phyloP scores from a whole-genome alignment of 2,329 filamentous ascomycete genomes.

The Fusarium citri region DNA sequence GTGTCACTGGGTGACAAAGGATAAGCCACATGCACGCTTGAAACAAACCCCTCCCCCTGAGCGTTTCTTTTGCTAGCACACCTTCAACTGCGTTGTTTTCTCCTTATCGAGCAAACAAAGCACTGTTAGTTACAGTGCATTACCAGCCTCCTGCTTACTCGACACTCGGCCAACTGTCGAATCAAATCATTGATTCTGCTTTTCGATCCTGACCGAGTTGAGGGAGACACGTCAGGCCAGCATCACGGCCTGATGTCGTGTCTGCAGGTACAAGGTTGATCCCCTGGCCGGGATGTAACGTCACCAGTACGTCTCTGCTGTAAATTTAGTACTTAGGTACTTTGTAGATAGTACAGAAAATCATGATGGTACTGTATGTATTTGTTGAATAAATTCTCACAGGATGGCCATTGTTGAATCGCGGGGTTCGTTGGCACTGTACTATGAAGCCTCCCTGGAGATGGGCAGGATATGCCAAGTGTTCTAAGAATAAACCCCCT shows the following conservation, averaged over 20 bases:
- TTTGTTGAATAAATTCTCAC: neutral
- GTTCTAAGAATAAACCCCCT: neutral
- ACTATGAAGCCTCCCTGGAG: neutral
- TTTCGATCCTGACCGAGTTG: neutral
- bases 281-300: constrained; percentile 28
- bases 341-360: neutral
- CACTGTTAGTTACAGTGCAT: neutral
- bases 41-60: constrained; percentile 11
- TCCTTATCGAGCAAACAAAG: neutral
- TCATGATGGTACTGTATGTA: neutral
- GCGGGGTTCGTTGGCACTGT: neutral
- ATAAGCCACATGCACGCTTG: constrained; percentile 26
- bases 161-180: neutral
- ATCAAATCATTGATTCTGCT: neutral
- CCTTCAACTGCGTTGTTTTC: neutral
- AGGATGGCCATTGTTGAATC: neutral
- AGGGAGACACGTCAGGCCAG: constrained; percentile 37
- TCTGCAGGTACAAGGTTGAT: constrained; percentile 26
- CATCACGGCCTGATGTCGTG: constrained; percentile 27
- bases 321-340: neutral
- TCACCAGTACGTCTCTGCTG: neutral
- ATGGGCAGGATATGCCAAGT: neutral
- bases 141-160: constrained; percentile 4
- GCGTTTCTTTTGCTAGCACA: constrained; percentile 8
- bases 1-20: constrained; percentile 2